phyloP scores from a whole-genome alignment of 257 asterid genomes.

The Plantago elongata region DNA sequence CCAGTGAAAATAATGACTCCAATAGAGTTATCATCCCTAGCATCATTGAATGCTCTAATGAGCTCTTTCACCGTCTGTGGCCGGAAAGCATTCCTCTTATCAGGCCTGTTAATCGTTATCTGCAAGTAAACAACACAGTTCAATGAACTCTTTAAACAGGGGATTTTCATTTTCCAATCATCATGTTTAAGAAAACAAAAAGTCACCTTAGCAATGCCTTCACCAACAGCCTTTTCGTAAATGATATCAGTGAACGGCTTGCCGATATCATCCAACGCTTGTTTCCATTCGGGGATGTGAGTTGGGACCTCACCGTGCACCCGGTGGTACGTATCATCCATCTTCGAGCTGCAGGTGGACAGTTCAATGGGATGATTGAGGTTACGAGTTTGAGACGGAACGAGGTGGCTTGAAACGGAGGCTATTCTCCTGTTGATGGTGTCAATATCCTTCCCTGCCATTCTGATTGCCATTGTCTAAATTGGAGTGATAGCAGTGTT shows the following conservation, averaged over 20 bases:
- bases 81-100: slow-evolving; percentile 85
- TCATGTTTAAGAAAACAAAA: not conserved
- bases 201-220: slow-evolving; percentile 85
- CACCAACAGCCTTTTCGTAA: slow-evolving; percentile 80
- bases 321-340: slow-evolving; percentile 65
- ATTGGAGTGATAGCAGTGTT: not conserved
- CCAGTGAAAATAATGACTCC: slow-evolving; percentile 93
- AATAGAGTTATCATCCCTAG: slow-evolving; percentile 73
- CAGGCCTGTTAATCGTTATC: slow-evolving; percentile 95
- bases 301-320: slow-evolving; percentile 74
- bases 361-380: slow-evolving; percentile 17
- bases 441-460: slow-evolving; percentile 31
- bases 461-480: slow-evolving; percentile 40
- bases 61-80: slow-evolving; percentile 95
- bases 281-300: slow-evolving; percentile 59
- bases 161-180: no score
- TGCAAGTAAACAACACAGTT: slow-evolving; percentile 10
- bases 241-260: slow-evolving; percentile 69
- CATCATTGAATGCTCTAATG: slow-evolving; percentile 82
- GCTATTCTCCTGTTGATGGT: slow-evolving; percentile 48
- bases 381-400: slow-evolving; percentile 31
- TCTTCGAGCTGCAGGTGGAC: slow-evolving; percentile 50
- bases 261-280: slow-evolving; percentile 60
- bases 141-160: no score
- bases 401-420: slow-evolving; percentile 55